Base-by-base conservation (phyloP, 148 eudicot species). In the Chenopodium quinoa region DNA sequence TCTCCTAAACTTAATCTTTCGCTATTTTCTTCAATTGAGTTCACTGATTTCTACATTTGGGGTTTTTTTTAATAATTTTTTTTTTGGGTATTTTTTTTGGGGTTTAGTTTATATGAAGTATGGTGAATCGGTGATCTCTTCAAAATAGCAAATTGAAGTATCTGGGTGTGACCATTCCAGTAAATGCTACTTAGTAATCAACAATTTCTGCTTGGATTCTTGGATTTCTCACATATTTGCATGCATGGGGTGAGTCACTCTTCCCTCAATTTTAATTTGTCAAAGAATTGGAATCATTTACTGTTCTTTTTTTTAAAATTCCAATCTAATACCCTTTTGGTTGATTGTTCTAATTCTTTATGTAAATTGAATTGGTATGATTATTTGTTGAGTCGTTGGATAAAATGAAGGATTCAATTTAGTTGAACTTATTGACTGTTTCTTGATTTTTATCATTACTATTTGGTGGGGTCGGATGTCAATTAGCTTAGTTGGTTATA, bases 241-340 rank as follows among this genome's bases (percentile, higher is more conserved):
- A 80, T 90, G 93, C 85, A 90, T 89, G 91, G 93, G 93, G 93
- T 90, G 78, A 85, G 91, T 86, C 77, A 40, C 66, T 71, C 80
- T 79, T 73, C 27, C 63, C 29, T 52, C 77, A 17, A 58, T 75
- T 82, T 48, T 13, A 11, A 40, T 66, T 79, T 79, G 7, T 27
- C 16, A 25, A 2, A 65, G 65, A 71, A 72, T 71, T 78, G 78
- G 52, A 27, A 77, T 63, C 77, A 71, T 82, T 77, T 25, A 23
- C 25, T 20, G 3, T 50, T 8, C 34, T 73, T 60, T 44, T 4
- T 25, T 27, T 1, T 1, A 27, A 27, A 0, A 27, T 19, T 29
- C 47, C 68, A 50, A 32, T 50, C 73, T 4, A 37, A 14, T 60
- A 14, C 47, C 58, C 73, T 73, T 29, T 84, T 76, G 19, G n/a